Evolutionary conservation across 768 basidiomycete species (phyloP), one percentile per base, ranked within the genome.

Genomic region (Mycena crocata): DNA sequence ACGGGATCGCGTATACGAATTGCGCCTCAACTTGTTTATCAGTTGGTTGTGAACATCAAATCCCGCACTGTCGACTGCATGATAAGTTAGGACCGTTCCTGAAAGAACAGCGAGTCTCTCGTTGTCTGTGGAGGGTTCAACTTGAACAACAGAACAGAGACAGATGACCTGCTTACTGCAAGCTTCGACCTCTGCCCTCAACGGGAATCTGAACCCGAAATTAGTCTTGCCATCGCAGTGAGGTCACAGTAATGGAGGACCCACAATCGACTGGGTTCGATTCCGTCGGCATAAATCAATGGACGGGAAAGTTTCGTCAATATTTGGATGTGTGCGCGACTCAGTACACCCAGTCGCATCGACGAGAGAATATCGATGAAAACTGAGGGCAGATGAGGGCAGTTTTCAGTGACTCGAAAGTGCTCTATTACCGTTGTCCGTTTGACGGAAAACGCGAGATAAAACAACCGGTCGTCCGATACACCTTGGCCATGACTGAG

Each of bases 361-460:
- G 94, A 89, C 70, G 94, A 93, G 59, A 98, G 83, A 83, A 97
- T 93, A 73, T 90, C 84, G 54, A 97, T 85, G 76, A 97, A 96
- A 24, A 83, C 93, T 93, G 58, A 19, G n/a, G 23, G 24, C n/a
- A 30, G 57, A 42, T 19, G 12, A 52, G 23, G 50, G 66, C 39
- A 49, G 26, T 19, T 65, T 62, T 35, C 52, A 24, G 15, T 50
- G 13, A 5, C 26, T 30, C 31, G n/a, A n/a, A n/a, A n/a, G n/a
- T 66, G 42, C 31, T 9, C 26, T 15, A 70, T 34, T 64, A 86
- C 87, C 76, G 49, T 84, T 80, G 71, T 93, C 90, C 49, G 81
- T 90, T 75, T 94, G 92, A 60, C 92, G 81, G 78, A 93, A 94
- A 37, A 94, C 92, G 63, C 88, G 85, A 31, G 82, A 88, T 2